Evolutionary conservation across 1,139 yeast species (phyloP).

Genomic region (Meyerozyma smithsonii): DNA sequence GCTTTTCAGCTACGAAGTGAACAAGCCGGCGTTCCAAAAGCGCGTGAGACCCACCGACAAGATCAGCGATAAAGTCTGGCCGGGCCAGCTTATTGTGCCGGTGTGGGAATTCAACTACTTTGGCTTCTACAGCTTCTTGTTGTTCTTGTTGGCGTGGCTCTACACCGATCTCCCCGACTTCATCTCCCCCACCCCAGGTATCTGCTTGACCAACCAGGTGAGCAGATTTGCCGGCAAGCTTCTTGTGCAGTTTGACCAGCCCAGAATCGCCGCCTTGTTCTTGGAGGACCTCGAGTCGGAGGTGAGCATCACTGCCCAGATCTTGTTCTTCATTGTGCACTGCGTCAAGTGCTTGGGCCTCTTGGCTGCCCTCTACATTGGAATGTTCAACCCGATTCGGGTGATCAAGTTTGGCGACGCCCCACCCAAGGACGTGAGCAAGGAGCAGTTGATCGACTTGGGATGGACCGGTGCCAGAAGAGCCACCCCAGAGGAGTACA

Average conservation of each 20-base stretch:
- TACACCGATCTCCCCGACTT: constrained; percentile 90
- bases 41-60: constrained; percentile 42
- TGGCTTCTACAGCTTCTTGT: constrained; percentile 41
- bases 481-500: constrained; percentile 67
- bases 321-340: constrained; percentile 69
- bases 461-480: constrained; percentile 95
- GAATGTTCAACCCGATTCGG: constrained; percentile 68
- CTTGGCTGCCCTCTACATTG: constrained; percentile 57
- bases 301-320: constrained; percentile 49
- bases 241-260: constrained; percentile 30
- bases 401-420: constrained; percentile 21
- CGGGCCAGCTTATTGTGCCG: constrained; percentile 87
- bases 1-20: constrained; percentile 60
- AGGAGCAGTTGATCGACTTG: constrained; percentile 55
- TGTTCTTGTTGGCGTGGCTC: constrained; percentile 63
- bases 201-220: constrained; percentile 68
- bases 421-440: constrained; percentile 32
- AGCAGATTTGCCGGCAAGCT: constrained; percentile 32
- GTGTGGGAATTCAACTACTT: constrained; percentile 60
- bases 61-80: constrained; percentile 66
- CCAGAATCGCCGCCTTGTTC: constrained; percentile 40
- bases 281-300: constrained; percentile 42
- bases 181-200: constrained; percentile 89
- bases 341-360: constrained; percentile 54
- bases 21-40: constrained; percentile 36